phyloP scores from a whole-genome alignment of 1,284 basidiomycete genomes.

The Irpex sp. region DNA sequence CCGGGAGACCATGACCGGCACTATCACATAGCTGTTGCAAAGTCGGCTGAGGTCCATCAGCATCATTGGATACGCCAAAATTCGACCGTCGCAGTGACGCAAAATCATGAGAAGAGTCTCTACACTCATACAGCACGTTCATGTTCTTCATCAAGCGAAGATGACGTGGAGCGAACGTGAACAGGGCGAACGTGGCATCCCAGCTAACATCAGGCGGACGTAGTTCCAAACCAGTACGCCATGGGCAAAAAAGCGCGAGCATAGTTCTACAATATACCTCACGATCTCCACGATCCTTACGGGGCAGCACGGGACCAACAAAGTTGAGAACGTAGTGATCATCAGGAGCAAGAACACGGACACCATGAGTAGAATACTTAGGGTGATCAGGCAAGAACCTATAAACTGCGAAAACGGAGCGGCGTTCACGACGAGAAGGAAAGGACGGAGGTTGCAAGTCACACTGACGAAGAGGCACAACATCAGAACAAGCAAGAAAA shows the following conservation, averaged over 20 bases:
- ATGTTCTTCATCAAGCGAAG: conserved; percentile 23
- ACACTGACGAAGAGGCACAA: neutral
- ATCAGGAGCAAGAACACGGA: neutral
- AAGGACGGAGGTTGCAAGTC: neutral
- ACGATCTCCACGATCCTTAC: conserved; percentile 25
- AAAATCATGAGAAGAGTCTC: conserved; percentile 30
- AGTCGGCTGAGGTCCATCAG: neutral
- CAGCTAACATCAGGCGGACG: conserved; percentile 16
- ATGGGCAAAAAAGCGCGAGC: conserved; percentile 28
- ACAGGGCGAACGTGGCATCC: conserved; percentile 19
- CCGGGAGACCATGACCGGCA: neutral
- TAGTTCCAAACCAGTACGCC: conserved; percentile 24
- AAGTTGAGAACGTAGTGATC: conserved; percentile 19
- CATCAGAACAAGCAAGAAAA: neutral
- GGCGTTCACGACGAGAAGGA: too few relatives aligned
- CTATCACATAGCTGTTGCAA: neutral
- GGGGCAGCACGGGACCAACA: conserved; percentile 23
- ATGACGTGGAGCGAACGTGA: conserved; percentile 11
- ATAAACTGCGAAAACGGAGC: neutral
- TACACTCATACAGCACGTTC: conserved; percentile 27
- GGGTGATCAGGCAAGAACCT: neutral
- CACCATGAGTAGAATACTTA: neutral
- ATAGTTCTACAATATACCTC: conserved; percentile 28
- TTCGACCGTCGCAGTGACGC: neutral
- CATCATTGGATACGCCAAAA: too few relatives aligned